These are phyloP conservation scores for Fistulinella staudtii DNA, from an alignment of 1,284 basidiomycete species.

Conservation along the genomic window DNA sequence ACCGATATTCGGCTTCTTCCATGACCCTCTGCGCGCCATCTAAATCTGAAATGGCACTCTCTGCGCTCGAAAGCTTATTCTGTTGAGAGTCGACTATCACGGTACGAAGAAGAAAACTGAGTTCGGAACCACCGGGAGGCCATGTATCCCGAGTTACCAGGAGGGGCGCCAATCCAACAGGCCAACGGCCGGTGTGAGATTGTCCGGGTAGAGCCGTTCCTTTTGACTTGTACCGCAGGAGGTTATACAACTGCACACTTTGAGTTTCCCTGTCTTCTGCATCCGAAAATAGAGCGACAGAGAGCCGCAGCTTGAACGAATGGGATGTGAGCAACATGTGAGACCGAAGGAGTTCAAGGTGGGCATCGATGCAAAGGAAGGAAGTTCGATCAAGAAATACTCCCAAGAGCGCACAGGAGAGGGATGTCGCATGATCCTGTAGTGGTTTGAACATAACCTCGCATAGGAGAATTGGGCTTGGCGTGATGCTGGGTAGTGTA, in stretches of 20 bases:
- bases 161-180: slow-evolving; percentile 69
- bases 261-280: slow-evolving; percentile 45
- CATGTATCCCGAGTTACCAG: slow-evolving; percentile 69
- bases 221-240: slow-evolving; percentile 35
- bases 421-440: slow-evolving; percentile 47
- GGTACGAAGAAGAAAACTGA: slow-evolving; percentile 75
- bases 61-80: slow-evolving; percentile 10
- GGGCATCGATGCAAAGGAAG: slow-evolving; percentile 55
- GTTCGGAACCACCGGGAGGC: slow-evolving; percentile 81
- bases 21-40: slow-evolving; percentile 36
- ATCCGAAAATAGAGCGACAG: slow-evolving; percentile 67
- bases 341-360: slow-evolving; percentile 63
- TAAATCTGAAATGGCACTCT: slow-evolving; percentile 9
- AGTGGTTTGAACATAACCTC: slow-evolving; percentile 57
- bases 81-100: slow-evolving; percentile 76
- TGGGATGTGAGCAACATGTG: slow-evolving; percentile 65
- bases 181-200: slow-evolving; percentile 42
- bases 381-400: slow-evolving; percentile 55
- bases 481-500: slow-evolving; percentile 55
- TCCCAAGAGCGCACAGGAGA: slow-evolving; percentile 59
- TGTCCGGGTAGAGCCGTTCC: slow-evolving; percentile 4
- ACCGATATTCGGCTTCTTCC: slow-evolving; percentile 68
- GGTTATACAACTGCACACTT: slow-evolving; percentile 32
- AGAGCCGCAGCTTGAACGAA: slow-evolving; percentile 61
- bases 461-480: slow-evolving; percentile 58